These are phyloP conservation scores for Torulaspora indica DNA, from an alignment of 805 yeast species.

Conservation along the genomic window DNA sequence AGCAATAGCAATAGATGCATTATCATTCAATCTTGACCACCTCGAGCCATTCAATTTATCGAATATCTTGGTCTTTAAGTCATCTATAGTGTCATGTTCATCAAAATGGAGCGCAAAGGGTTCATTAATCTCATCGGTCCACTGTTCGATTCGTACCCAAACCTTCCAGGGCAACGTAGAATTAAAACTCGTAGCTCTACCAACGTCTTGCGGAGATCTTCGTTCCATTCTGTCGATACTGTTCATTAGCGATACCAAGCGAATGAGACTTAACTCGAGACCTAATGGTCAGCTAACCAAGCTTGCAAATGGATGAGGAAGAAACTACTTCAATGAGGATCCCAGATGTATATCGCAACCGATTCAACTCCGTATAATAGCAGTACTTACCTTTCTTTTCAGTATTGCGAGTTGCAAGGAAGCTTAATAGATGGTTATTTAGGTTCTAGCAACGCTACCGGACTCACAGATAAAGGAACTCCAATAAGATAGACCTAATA, in stretches of 20 bases:
- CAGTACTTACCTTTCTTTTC: neutral
- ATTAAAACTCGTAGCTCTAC: constrained; percentile 8
- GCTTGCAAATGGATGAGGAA: neutral
- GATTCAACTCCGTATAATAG: neutral
- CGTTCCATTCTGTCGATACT: constrained; percentile 11
- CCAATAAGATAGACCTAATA: neutral
- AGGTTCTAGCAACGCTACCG: neutral
- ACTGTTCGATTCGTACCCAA: constrained; percentile 27
- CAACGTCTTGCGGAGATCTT: constrained; percentile 10
- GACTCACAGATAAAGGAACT: neutral
- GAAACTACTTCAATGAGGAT: neutral
- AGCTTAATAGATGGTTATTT: neutral
- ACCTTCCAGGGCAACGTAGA: constrained; percentile 18
- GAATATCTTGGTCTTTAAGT: constrained; percentile 62
- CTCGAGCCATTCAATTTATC: constrained; percentile 50
- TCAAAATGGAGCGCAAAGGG: constrained; percentile 69
- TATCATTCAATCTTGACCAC: constrained; percentile 52
- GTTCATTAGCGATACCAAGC: constrained; percentile 2
- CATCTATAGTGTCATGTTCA: constrained; percentile 70
- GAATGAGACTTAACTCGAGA: neutral
- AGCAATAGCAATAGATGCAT: constrained; percentile 66
- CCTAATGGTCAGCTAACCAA: neutral
- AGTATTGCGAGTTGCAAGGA: neutral
- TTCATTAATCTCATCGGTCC: constrained; percentile 18
- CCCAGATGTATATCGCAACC: neutral